Evolutionary conservation across 1,284 basidiomycete genomes (phyloP).

Genomic region (Puccinia horiana): DNA sequence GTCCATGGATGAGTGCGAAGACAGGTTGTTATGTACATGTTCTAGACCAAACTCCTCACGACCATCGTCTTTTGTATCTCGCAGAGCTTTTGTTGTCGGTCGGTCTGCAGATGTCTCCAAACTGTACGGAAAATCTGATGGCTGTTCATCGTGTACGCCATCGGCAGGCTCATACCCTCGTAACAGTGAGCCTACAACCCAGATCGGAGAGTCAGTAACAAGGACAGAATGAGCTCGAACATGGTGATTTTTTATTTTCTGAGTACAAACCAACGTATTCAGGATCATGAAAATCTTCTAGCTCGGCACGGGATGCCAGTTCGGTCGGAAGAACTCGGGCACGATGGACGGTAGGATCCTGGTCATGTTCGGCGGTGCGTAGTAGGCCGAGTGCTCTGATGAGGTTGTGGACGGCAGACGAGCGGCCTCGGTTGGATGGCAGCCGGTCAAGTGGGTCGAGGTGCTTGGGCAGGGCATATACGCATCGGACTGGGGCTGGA

Average conservation of each 20-base stretch:
- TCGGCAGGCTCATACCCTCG: not conserved
- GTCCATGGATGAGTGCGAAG: not conserved
- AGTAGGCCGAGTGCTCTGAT: slow-evolving; percentile 67
- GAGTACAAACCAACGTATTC: slow-evolving; percentile 41
- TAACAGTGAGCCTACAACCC: slow-evolving; percentile 15
- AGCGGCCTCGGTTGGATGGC: slow-evolving; percentile 80
- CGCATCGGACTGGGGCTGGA: not conserved
- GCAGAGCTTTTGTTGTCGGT: slow-evolving; percentile 10
- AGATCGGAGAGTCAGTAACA: not conserved
- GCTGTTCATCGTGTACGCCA: not conserved
- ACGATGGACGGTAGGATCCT: slow-evolving; percentile 56
- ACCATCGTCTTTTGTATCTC: slow-evolving; percentile 53
- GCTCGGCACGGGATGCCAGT: slow-evolving; percentile 25
- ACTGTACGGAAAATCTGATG: not conserved
- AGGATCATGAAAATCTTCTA: slow-evolving; percentile 37
- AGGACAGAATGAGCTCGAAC: not conserved
- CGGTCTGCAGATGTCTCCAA: not conserved
- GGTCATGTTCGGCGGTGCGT: slow-evolving; percentile 53
- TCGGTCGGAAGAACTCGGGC: slow-evolving; percentile 53
- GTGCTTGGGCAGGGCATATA: slow-evolving; percentile 29
- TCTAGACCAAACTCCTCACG: slow-evolving; percentile 67
- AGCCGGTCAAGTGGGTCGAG: slow-evolving; percentile 68
- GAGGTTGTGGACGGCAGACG: slow-evolving; percentile 74
- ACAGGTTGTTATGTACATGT: slow-evolving; percentile 62
- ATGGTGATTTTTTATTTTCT: no score